Evolutionary conservation across 2,329 filamentous ascomycete genomes (phyloP).

Genomic region (Trichoderma atroviride): DNA sequence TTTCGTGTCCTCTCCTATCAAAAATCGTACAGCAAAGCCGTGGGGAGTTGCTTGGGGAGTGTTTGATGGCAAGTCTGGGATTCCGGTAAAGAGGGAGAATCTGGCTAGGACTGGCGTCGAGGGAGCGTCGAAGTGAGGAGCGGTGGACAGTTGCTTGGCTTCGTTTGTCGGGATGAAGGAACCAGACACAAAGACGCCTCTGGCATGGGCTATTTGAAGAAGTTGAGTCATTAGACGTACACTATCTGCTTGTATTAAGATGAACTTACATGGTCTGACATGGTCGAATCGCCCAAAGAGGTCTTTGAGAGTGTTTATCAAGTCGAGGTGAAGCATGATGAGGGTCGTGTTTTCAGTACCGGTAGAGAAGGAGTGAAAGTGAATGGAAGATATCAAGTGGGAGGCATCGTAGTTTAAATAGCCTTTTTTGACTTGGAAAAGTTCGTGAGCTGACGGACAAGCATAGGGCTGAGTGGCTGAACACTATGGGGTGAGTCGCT

Average conservation of each 20-base stretch:
- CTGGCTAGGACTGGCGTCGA: slow-evolving; percentile 20
- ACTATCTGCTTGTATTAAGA: neutral
- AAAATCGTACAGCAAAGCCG: slow-evolving; percentile 10
- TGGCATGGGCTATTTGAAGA: slow-evolving; percentile 15
- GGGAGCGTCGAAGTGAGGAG: slow-evolving; percentile 21
- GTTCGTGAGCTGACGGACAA: slow-evolving; percentile 1
- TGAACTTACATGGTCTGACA: slow-evolving; percentile 11
- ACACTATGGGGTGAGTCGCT: neutral
- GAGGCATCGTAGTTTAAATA: neutral
- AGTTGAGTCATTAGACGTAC: neutral
- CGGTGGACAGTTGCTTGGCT: slow-evolving; percentile 19
- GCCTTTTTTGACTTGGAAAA: neutral
- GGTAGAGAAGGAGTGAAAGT: neutral
- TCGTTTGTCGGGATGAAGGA: slow-evolving; percentile 29
- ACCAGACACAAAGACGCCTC: slow-evolving; percentile 22
- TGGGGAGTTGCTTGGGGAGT: slow-evolving; percentile 17
- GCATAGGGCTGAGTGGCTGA: slow-evolving; percentile 4
- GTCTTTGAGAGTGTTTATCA: slow-evolving; percentile 19
- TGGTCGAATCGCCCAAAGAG: slow-evolving; percentile 5
- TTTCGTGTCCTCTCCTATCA: slow-evolving; percentile 10
- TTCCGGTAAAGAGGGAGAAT: slow-evolving; percentile 19
- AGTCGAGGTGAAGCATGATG: slow-evolving; percentile 19
- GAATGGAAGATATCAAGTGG: too few species aligned
- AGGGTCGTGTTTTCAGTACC: neutral
- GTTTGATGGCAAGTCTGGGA: slow-evolving; percentile 7